Evolutionary conservation across 208 protist genomes (phyloP).

Genomic region (Acanthamoeba quina): DNA sequence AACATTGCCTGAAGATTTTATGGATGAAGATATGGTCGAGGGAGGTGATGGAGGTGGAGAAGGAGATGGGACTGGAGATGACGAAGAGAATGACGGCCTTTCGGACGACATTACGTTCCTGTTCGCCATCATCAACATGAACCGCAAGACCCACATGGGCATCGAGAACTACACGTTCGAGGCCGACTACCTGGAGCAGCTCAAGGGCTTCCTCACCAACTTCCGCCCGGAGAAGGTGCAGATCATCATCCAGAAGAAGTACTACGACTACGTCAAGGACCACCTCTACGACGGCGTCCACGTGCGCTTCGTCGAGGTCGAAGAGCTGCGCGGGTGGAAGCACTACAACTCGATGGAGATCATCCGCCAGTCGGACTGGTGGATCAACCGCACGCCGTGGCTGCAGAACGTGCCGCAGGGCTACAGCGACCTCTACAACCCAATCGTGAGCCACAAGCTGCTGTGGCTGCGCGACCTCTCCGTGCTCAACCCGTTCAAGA

Average conservation of each 20-base stretch:
- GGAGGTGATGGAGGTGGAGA: neutral
- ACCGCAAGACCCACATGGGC: constrained; percentile 34
- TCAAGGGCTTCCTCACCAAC: neutral
- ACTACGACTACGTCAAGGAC: constrained; percentile 34
- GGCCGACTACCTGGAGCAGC: constrained; percentile 18
- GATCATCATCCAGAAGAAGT: constrained; percentile 64
- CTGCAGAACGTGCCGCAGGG: constrained; percentile 46
- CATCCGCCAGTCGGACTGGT: constrained; percentile 27
- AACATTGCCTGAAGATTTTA: neutral
- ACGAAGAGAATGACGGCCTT: constrained; percentile 18
- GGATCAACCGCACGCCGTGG: constrained; percentile 17
- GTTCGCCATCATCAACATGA: constrained; percentile 68
- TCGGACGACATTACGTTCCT: constrained; percentile 50
- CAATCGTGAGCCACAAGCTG: constrained; percentile 47
- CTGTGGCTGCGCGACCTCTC: constrained; percentile 54
- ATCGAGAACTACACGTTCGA: constrained; percentile 74
- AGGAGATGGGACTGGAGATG: neutral
- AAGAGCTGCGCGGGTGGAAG: constrained; percentile 52
- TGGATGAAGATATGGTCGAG: neutral
- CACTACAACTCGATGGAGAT: neutral
- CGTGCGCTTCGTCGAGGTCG: constrained; percentile 57
- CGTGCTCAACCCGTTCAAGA: constrained; percentile 71
- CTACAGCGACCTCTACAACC: constrained; percentile 73
- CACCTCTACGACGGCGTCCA: constrained; percentile 14
- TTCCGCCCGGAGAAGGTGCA: constrained; percentile 11